Evolutionary conservation across 257 asterid genomes (phyloP).

Genomic region (Scutellaria galericulata): DNA sequence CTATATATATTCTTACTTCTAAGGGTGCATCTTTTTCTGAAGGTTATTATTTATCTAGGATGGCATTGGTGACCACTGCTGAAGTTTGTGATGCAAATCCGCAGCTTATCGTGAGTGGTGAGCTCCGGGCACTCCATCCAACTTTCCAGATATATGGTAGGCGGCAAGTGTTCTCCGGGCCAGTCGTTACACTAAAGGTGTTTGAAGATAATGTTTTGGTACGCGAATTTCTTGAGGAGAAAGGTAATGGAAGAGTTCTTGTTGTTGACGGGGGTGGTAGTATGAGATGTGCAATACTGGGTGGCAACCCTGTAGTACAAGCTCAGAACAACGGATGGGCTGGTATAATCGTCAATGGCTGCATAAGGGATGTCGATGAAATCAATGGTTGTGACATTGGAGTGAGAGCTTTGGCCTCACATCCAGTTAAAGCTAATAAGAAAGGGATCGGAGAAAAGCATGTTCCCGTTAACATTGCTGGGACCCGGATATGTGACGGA

Average conservation of each 20-base stretch:
- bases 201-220: conserved; percentile 59
- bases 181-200: conserved; percentile 53
- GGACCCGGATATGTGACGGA: conserved; percentile 54
- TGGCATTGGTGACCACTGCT: conserved; percentile 62
- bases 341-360: conserved; percentile 55
- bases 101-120: conserved; percentile 53
- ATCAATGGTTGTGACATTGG: conserved; percentile 62
- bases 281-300: conserved; percentile 57
- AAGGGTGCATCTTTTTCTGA: conserved; percentile 23
- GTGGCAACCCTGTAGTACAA: conserved; percentile 59
- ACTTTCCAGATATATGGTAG: conserved; percentile 54
- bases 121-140: conserved; percentile 57
- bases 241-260: conserved; percentile 62
- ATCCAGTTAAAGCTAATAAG: conserved; percentile 56
- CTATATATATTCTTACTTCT: neutral
- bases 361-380: conserved; percentile 61
- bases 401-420: conserved; percentile 55
- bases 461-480: no score
- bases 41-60: conserved; percentile 36
- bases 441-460: conserved; percentile 56
- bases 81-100: conserved; percentile 61
- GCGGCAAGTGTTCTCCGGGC: conserved; percentile 60
- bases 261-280: conserved; percentile 63
- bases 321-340: conserved; percentile 69
- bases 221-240: conserved; percentile 56